These are phyloP conservation scores for Scedosporium apiospermum DNA, from an alignment of 2,329 filamentous ascomycete species.

Conservation along the genomic window DNA sequence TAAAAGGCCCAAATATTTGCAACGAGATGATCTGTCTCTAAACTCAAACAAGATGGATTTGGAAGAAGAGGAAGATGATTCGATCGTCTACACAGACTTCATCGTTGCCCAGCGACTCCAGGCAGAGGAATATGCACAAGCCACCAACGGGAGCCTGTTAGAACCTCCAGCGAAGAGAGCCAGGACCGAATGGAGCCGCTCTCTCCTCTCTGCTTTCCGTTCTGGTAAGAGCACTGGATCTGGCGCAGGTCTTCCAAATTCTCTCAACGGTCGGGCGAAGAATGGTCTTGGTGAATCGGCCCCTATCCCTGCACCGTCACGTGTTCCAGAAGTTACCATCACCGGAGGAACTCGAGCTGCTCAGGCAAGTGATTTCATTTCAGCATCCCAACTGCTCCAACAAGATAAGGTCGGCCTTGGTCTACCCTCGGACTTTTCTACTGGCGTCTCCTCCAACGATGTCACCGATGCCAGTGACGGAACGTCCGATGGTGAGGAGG, in stretches of 20 bases:
- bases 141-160: neutral
- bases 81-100: conserved; percentile 17
- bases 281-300: neutral
- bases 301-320: neutral
- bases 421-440: neutral
- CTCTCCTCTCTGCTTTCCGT: neutral
- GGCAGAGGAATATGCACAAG: conserved; percentile 19
- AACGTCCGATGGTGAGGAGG: neutral
- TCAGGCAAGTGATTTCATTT: conserved; percentile 12
- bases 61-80: conserved; percentile 22
- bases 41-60: conserved; percentile 16
- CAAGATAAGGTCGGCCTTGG: neutral
- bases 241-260: neutral
- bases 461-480: neutral
- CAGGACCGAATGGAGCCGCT: neutral
- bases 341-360: conserved; percentile 9
- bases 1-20: neutral
- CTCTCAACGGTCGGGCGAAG: neutral
- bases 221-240: neutral
- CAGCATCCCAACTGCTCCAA: conserved; percentile 2
- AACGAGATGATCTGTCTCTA: conserved; percentile 37
- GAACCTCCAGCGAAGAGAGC: neutral
- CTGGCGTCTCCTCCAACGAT: neutral
- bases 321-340: neutral
- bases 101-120: conserved; percentile 24